Evolutionary conservation across 164 flowering plant genomes (phyloP).

Genomic region (Stephania japonica): DNA sequence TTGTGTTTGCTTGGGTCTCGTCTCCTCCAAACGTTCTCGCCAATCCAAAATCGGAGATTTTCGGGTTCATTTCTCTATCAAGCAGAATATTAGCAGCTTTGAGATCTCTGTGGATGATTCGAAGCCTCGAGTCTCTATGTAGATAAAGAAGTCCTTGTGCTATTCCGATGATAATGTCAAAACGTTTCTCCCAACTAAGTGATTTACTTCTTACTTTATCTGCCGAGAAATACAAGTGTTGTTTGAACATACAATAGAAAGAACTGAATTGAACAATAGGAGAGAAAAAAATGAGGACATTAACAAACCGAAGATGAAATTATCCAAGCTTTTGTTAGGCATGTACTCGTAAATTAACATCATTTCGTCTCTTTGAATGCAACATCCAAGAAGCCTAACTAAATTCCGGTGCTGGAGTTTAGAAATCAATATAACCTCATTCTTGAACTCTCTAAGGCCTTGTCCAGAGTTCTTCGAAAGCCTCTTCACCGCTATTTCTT

Average conservation of each 20-base stretch:
- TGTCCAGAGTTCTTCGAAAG: no score
- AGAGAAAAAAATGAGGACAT: not conserved
- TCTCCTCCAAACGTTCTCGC: constrained; percentile 10
- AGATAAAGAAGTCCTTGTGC: constrained; percentile 11
- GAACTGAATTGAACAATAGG: no score
- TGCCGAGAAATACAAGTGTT: not conserved
- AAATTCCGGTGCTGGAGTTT: no score
- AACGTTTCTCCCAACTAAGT: constrained; percentile 1
- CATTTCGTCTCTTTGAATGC: no score
- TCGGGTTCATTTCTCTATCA: constrained; percentile 1
- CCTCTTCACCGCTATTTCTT: no score
- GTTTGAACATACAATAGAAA: not conserved
- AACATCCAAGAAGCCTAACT: no score
- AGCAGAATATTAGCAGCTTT: constrained; percentile 5
- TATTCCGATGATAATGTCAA: not conserved
- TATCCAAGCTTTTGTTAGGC: not conserved
- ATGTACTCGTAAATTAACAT: no score
- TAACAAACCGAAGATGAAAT: no score
- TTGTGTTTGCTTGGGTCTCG: not conserved
- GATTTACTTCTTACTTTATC: constrained; percentile 4
- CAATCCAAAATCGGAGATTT: constrained; percentile 10
- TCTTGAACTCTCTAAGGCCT: no score
- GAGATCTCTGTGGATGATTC: constrained; percentile 6
- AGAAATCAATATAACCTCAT: no score
- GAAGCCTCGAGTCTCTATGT: constrained; percentile 6